Percentiles rank a stretch among this genome's conserved stretches.
phyloP scores from a whole-genome alignment of 1,284 basidiomycete genomes.

The Ustilago esculenta region DNA sequence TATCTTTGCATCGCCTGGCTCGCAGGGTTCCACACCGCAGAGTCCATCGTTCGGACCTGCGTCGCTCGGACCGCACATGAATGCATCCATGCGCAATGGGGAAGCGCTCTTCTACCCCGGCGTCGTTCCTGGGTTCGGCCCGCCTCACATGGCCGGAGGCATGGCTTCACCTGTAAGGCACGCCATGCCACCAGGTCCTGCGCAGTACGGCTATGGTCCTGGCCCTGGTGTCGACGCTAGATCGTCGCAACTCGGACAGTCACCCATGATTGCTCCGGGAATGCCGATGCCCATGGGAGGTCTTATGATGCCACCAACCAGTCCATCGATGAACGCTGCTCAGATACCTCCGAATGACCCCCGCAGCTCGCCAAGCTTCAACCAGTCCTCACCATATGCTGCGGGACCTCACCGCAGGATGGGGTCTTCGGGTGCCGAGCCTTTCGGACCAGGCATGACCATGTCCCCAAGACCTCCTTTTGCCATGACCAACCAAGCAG shows the following conservation, averaged over 20 bases:
- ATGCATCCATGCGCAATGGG: slow-evolving; percentile 32
- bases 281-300: slow-evolving; percentile 30
- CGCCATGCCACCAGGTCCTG: slow-evolving; percentile 24
- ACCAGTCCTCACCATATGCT: slow-evolving; percentile 24
- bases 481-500: slow-evolving; percentile 30
- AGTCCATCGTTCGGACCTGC: slow-evolving; percentile 43
- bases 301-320: slow-evolving; percentile 31
- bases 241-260: slow-evolving; percentile 26
- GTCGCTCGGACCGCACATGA: slow-evolving; percentile 17
- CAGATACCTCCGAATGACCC: slow-evolving; percentile 16
- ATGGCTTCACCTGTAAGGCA: slow-evolving; percentile 26
- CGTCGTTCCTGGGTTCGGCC: slow-evolving; percentile 22
- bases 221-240: slow-evolving; percentile 18
- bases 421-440: slow-evolving; percentile 21
- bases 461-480: slow-evolving; percentile 35
- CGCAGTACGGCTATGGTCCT: slow-evolving; percentile 23
- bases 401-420: slow-evolving; percentile 26
- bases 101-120: slow-evolving; percentile 44
- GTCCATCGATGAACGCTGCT: slow-evolving; percentile 20
- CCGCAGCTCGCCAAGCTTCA: slow-evolving; percentile 26
- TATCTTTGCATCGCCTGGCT: slow-evolving; percentile 46
- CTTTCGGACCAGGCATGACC: slow-evolving; percentile 18
- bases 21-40: slow-evolving; percentile 42
- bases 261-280: slow-evolving; percentile 42
- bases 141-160: slow-evolving; percentile 18